These are phyloP conservation scores for Somion occarium DNA, from an alignment of 1,284 basidiomycete genomes.

Conservation along the genomic window DNA sequence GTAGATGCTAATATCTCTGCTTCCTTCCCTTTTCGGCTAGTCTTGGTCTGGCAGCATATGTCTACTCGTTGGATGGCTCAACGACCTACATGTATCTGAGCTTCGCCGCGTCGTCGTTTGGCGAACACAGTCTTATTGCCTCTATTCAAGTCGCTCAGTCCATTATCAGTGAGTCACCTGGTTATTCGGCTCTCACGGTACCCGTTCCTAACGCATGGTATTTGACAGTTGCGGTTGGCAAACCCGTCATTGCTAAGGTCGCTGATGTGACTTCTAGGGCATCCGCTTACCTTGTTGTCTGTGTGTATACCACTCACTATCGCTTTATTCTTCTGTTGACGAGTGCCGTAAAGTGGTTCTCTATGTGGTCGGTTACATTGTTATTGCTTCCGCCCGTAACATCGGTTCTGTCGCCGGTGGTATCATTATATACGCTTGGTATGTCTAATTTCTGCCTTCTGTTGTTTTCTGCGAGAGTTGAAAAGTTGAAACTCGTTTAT, in stretches of 20 bases:
- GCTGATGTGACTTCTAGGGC: conserved; percentile 64
- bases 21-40: conserved; percentile 26
- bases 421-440: conserved; percentile 52
- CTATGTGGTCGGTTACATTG: conserved; percentile 57
- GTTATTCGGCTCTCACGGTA: conserved; percentile 29
- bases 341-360: conserved; percentile 38
- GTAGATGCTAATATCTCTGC: not conserved
- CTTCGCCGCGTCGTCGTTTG: conserved; percentile 59
- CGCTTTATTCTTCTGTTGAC: not conserved
- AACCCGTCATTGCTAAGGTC: conserved; percentile 79
- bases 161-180: conserved; percentile 44
- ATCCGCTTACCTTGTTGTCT: conserved; percentile 55
- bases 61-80: conserved; percentile 69
- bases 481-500: not conserved
- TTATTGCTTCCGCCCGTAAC: conserved; percentile 61
- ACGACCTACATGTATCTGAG: conserved; percentile 67
- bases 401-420: conserved; percentile 37
- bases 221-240: conserved; percentile 52
- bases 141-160: conserved; percentile 61
- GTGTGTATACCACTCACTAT: conserved; percentile 37
- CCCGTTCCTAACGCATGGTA: not conserved
- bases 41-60: conserved; percentile 66
- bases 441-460: conserved; percentile 18
- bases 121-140: conserved; percentile 57
- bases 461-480: not conserved